A percentile compares a stretch with the other conserved stretches of the same genome.
These are phyloP conservation scores for Mycena polygramma DNA, from an alignment of 768 basidiomycete genomes.

Conservation along the genomic window DNA sequence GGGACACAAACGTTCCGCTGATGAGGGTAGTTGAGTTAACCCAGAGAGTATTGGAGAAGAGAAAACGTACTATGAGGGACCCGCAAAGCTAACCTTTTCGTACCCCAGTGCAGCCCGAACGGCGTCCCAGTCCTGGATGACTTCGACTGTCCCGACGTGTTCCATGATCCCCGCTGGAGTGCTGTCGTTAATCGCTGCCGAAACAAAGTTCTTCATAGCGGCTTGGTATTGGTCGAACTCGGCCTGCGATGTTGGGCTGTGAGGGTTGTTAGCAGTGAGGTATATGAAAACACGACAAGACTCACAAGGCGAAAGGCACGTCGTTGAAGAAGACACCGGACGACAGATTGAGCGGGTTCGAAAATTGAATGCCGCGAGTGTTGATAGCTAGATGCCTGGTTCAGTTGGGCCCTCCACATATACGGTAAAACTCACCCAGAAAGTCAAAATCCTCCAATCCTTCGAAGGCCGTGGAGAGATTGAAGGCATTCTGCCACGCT, in stretches of 20 bases:
- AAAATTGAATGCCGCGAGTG: constrained; percentile 35
- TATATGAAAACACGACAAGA: not conserved
- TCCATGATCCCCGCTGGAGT: constrained; percentile 33
- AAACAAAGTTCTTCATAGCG: constrained; percentile 24
- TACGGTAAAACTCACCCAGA: constrained; percentile 6
- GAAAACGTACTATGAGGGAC: constrained; percentile 34
- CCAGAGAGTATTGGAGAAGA: too few species aligned
- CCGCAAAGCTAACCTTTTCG: constrained; percentile 24
- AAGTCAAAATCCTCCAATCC: constrained; percentile 36
- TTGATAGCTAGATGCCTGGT: constrained; percentile 26
- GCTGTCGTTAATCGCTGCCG: constrained; percentile 3
- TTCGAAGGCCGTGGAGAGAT: constrained; percentile 13
- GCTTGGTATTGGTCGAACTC: constrained; percentile 35
- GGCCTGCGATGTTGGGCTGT: constrained; percentile 18
- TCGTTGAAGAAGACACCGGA: constrained; percentile 31
- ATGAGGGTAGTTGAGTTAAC: not conserved
- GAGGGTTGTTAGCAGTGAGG: not conserved
- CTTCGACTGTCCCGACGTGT: constrained; percentile 23
- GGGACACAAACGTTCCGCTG: constrained; percentile 22
- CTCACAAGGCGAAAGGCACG: constrained; percentile 29
- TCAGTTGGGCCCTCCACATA: not conserved
- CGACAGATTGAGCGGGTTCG: constrained; percentile 37
- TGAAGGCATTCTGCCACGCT: constrained; percentile 34
- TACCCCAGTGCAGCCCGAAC: constrained; percentile 34
- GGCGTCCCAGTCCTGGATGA: constrained; percentile 33